phyloP scores from a whole-genome alignment of 345 rosid genomes.

The Eutrema heterophyllum region DNA sequence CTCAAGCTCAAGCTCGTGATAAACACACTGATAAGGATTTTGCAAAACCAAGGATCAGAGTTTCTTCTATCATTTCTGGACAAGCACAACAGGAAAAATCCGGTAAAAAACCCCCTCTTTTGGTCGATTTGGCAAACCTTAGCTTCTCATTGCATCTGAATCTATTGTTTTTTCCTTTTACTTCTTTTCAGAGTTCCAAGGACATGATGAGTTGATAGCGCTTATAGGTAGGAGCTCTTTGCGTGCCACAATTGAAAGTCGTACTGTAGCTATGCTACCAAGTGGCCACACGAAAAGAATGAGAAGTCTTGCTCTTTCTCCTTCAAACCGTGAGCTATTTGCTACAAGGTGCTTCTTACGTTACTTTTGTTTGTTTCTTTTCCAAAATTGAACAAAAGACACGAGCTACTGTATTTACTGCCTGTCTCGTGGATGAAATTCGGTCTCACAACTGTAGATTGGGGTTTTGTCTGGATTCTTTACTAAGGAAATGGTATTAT shows the following conservation, averaged over 20 bases:
- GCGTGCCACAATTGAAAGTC: conserved; percentile 26
- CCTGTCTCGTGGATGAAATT: not conserved
- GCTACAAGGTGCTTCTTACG: conserved; percentile 26
- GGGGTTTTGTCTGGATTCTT: not conserved
- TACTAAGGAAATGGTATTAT: not conserved
- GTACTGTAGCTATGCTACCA: conserved; percentile 27
- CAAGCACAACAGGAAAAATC: conserved; percentile 18
- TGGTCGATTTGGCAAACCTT: not conserved
- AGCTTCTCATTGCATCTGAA: conserved; percentile 6
- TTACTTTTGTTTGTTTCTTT: not conserved
- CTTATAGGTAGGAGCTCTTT: conserved; percentile 34
- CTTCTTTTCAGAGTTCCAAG: conserved; percentile 21
- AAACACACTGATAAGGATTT: not conserved
- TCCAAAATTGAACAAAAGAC: not conserved
- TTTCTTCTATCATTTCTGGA: conserved; percentile 12
- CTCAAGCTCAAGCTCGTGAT: conserved; percentile 4
- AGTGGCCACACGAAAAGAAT: conserved; percentile 34
- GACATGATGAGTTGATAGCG: conserved; percentile 35
- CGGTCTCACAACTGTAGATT: not conserved
- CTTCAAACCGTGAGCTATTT: conserved; percentile 26
- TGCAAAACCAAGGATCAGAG: conserved; percentile 16
- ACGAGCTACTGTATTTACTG: not conserved
- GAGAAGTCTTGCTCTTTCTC: conserved; percentile 36
- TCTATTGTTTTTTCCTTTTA: not conserved
- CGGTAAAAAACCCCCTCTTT: conserved; percentile 14